A percentile compares a stretch with the other conserved stretches of the same genome.
Evolutionary conservation across 2,329 filamentous ascomycete genomes (phyloP).

Genomic region (Pezicula neosporulosa): DNA sequence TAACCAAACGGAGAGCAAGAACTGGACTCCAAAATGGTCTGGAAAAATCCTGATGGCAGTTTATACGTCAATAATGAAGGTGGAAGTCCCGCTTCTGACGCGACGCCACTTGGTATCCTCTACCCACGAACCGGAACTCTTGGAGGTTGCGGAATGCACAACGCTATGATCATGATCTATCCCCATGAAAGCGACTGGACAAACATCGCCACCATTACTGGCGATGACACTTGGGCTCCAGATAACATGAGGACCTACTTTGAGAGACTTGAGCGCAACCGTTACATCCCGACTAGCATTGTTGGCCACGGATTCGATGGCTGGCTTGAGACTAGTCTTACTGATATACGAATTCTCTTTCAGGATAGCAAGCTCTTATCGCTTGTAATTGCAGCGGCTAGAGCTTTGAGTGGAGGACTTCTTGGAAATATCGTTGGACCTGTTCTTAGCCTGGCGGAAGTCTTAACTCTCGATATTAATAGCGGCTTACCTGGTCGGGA

Average conservation of each 20-base stretch:
- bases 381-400: constrained; percentile 7
- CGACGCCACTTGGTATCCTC: constrained; percentile 20
- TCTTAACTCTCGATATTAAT: constrained; percentile 13
- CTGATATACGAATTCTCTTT: constrained; percentile 1
- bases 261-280: constrained; percentile 3
- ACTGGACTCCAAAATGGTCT: constrained; percentile 25
- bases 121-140: constrained; percentile 27
- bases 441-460: constrained; percentile 5
- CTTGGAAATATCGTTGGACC: neutral
- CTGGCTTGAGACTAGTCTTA: constrained; percentile 20
- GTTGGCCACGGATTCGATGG: constrained; percentile 10
- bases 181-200: constrained; percentile 19
- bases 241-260: constrained; percentile 8
- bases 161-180: constrained; percentile 17
- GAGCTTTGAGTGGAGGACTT: constrained; percentile 5
- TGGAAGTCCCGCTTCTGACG: constrained; percentile 17
- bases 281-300: constrained; percentile 7
- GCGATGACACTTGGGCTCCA: constrained; percentile 13
- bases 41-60: constrained; percentile 28
- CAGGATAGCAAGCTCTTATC: constrained; percentile 3
- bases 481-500: constrained; percentile 9
- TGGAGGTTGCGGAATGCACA: constrained; percentile 23
- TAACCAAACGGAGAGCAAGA: constrained; percentile 7
- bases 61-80: constrained; percentile 17
- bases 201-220: constrained; percentile 18